Evolutionary conservation across 768 basidiomycete species (phyloP).

Genomic region (Agaricus bisporus): DNA sequence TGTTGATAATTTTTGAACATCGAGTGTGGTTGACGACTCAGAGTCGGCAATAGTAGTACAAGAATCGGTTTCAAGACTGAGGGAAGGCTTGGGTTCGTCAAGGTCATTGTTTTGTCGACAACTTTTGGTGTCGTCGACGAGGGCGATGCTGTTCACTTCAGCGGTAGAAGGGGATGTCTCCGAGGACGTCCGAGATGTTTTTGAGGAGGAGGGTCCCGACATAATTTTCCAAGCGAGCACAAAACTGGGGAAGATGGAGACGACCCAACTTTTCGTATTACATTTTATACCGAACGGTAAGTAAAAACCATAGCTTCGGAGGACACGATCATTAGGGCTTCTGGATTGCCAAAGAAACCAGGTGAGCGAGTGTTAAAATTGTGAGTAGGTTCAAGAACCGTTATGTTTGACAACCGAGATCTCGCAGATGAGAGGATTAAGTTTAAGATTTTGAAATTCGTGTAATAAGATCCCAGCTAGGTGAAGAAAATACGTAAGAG

Average conservation of each 20-base stretch:
- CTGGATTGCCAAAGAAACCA: constrained; percentile 21
- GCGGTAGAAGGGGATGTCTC: not conserved
- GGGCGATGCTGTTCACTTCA: not conserved
- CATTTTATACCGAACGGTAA: constrained; percentile 25
- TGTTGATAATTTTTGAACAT: constrained; percentile 39
- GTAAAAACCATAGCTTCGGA: constrained; percentile 20
- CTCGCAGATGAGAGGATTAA: constrained; percentile 5
- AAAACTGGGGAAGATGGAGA: not conserved
- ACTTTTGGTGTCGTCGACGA: not conserved
- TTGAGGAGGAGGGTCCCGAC: not conserved
- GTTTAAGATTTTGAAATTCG: constrained; percentile 6
- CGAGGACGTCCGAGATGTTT: not conserved
- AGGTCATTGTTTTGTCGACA: not conserved
- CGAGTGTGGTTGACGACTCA: constrained; percentile 24
- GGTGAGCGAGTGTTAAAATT: constrained; percentile 16
- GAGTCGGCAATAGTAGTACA: constrained; percentile 20
- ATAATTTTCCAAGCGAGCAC: constrained; percentile 1
- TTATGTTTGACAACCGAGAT: not conserved
- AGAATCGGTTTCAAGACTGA: constrained; percentile 15
- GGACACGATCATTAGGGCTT: constrained; percentile 21
- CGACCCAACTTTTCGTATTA: constrained; percentile 4
- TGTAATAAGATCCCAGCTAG: constrained; percentile 1
- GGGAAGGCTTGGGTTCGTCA: not conserved
- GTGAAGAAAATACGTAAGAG: constrained; percentile 4
- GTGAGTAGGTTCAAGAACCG: not conserved